phyloP scores from a whole-genome alignment of 495 filamentous ascomycete genomes.

The Podospora appendiculata region DNA sequence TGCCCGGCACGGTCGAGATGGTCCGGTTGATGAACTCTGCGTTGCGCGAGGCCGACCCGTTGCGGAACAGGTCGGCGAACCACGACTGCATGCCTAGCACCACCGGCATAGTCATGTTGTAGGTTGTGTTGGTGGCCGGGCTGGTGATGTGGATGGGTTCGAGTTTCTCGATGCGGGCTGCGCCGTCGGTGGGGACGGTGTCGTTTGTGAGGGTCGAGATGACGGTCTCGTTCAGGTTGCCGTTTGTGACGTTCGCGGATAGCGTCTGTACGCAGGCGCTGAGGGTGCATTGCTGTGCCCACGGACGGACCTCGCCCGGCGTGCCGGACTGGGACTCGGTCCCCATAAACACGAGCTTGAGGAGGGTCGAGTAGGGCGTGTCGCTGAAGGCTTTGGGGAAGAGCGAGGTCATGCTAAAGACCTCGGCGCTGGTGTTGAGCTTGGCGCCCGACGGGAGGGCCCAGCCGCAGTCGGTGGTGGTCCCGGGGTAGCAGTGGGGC shows the following conservation, averaged over 20 bases:
- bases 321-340: slow-evolving; percentile 7
- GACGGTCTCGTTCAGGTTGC: slow-evolving; percentile 11
- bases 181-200: slow-evolving; percentile 1
- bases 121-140: background rate
- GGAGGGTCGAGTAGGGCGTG: slow-evolving; percentile 18
- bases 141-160: slow-evolving; percentile 1
- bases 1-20: background rate
- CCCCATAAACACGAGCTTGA: slow-evolving; percentile 21
- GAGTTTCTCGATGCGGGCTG: background rate
- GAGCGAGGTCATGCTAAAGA: slow-evolving; percentile 20
- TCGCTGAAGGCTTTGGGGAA: slow-evolving; percentile 11
- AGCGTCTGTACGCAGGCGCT: slow-evolving; percentile 14
- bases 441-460: slow-evolving; percentile 13
- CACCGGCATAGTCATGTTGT: slow-evolving; percentile 7
- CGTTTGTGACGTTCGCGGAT: slow-evolving; percentile 2
- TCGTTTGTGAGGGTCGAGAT: slow-evolving; percentile 2
- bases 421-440: slow-evolving; percentile 9
- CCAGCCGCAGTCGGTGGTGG: slow-evolving; percentile 11
- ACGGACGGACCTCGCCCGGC: slow-evolving; percentile 6
- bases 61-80: slow-evolving; percentile 11
- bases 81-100: slow-evolving; percentile 12
- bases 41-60: slow-evolving; percentile 11
- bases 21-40: slow-evolving; percentile 6
- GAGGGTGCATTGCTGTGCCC: slow-evolving; percentile 15
- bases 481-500: slow-evolving; percentile 9